Evolutionary conservation across 1,284 basidiomycete genomes (phyloP), one percentile per base, ranked within the genome.

Genomic region (Pterulicium gracile): DNA sequence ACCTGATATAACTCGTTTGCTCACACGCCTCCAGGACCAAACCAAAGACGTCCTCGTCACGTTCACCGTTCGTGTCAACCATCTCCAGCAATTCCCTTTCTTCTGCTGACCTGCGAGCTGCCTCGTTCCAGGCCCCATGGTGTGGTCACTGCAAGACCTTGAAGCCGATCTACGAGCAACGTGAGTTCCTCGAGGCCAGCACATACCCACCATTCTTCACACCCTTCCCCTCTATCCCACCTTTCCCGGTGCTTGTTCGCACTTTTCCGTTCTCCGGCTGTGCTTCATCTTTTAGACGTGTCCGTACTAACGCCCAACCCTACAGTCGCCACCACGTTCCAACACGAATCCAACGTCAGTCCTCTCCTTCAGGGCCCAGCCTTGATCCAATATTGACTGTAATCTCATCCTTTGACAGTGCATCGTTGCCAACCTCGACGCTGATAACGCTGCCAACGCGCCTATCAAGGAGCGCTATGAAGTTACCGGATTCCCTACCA

Each of bases 341-440:
- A 78, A 51, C 58, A 75, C 42, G 94, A 98, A 62, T 68, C 70
- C 43, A 74, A 86, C 58, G 86, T 87, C 60, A 47, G 76, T 66
- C 4, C 47, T 45, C 40, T 3, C 5, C 39, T 21, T 32, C 27
- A 32, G 27, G 27, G n/a, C n/a, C n/a, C n/a, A n/a, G n/a, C n/a
- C n/a, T n/a, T n/a, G n/a, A n/a, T n/a, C n/a, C n/a, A n/a, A 43
- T 39, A 36, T 20, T n/a, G n/a, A n/a, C n/a, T 32, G 23, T 20
- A 23, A 12, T 21, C 3, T 21, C 4, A 35, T 48, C 24, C 34
- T 3, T 19, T 19, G 27, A 36, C 53, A 89, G 79, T 91, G 88
- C 58, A 65, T 95, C 48, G 77, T 98, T 47, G 93, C 91, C 21
- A 90, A 95, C 62, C 70, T 97, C 54, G 83, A 98, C 64, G 92